phyloP scores from a whole-genome alignment of 805 yeast species.

The Candida ascalaphidarum region DNA sequence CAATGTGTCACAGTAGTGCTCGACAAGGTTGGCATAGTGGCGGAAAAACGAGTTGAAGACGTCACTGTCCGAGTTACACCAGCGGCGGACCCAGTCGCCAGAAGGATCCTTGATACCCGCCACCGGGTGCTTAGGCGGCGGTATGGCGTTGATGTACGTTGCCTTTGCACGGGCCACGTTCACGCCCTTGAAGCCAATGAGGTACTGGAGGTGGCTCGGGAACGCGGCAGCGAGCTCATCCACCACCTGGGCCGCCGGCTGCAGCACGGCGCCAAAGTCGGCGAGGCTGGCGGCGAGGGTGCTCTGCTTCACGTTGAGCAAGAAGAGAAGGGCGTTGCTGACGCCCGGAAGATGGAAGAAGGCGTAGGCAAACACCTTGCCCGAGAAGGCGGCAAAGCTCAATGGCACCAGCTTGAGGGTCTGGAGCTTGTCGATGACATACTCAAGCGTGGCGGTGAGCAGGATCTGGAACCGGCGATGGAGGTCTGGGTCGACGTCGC shows the following conservation, averaged over 20 bases:
- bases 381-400: slow-evolving; percentile 57
- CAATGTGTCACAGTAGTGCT: slow-evolving; percentile 1
- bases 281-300: slow-evolving; percentile 22
- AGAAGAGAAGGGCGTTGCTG: slow-evolving; percentile 47
- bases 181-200: slow-evolving; percentile 25
- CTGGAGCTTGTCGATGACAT: slow-evolving; percentile 38
- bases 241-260: slow-evolving; percentile 1
- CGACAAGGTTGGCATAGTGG: slow-evolving; percentile 38
- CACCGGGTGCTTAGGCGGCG: slow-evolving; percentile 35
- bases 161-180: slow-evolving; percentile 20
- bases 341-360: slow-evolving; percentile 48
- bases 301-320: slow-evolving; percentile 45
- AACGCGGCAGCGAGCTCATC: slow-evolving; percentile 9
- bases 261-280: slow-evolving; percentile 1
- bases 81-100: slow-evolving; percentile 55
- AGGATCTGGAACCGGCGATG: slow-evolving; percentile 18
- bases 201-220: slow-evolving; percentile 20
- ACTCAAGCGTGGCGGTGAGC: slow-evolving; percentile 46
- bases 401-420: slow-evolving; percentile 43
- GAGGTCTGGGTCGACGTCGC: slow-evolving; percentile 14
- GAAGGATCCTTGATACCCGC: slow-evolving; percentile 46
- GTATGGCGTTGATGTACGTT: slow-evolving; percentile 22
- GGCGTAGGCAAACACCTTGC: slow-evolving; percentile 61
- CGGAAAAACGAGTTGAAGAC: slow-evolving; percentile 54
- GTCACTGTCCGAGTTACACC: slow-evolving; percentile 51